Conservation (phyloP, 1,284 basidiomycete species). For the Xerocomus cyaneibrunnescens region DNA sequence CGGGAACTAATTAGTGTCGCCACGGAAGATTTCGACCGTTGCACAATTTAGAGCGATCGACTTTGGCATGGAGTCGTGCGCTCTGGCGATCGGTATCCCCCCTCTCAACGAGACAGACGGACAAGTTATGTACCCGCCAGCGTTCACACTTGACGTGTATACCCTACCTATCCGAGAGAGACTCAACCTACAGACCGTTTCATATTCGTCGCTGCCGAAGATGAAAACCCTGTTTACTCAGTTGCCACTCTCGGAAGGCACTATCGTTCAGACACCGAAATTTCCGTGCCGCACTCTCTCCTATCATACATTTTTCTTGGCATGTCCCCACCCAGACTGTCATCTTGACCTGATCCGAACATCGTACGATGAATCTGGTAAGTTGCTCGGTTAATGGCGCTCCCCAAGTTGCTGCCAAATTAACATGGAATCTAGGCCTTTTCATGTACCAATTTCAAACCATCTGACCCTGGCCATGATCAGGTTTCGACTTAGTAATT, state of each 20-base stretch:
- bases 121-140: neutral
- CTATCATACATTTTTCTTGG: constrained; percentile 2
- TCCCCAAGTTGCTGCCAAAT: too few relatives aligned
- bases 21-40: constrained; percentile 4
- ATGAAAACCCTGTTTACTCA: neutral
- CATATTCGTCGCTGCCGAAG: constrained; percentile 1
- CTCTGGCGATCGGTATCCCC: neutral
- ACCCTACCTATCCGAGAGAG: neutral
- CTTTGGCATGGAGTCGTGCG: constrained; percentile 9
- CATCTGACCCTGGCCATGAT: too few relatives aligned
- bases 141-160: constrained; percentile 4
- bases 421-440: too few relatives aligned
- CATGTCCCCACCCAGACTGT: constrained; percentile 3
- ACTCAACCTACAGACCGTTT: constrained; percentile 1
- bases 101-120: neutral
- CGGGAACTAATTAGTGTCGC: neutral
- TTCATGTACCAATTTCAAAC: too few relatives aligned
- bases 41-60: constrained; percentile 7
- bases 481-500: too few relatives aligned
- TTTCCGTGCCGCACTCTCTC: constrained; percentile 2
- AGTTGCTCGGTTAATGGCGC: too few relatives aligned
- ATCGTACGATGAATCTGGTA: neutral
- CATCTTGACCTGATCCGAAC: constrained; percentile 1
- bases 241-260: neutral
- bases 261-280: neutral